Evolutionary conservation across 495 filamentous ascomycete species (phyloP), one percentile per base, ranked within the genome.

Genomic region (Penicillium angulare): DNA sequence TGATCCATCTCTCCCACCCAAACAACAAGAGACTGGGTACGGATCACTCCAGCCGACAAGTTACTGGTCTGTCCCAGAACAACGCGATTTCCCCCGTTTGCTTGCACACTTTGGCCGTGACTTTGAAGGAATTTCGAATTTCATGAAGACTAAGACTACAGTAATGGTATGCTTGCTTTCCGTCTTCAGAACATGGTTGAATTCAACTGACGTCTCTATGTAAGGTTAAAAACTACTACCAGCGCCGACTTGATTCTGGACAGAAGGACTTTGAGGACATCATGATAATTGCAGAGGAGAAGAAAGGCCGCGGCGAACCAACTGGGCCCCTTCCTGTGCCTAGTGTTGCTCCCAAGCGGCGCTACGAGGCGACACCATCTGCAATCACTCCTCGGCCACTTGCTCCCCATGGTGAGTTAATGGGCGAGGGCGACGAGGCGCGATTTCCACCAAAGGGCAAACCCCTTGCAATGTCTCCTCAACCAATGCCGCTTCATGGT

Each of bases 11-110:
- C 42, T 71, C 44, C 17, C 57, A 7, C 48, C 56, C 53, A 61
- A 56, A 35, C 68, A 63, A 46, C 47, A 53, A 21, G 70, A 64
- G 47, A 55, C 61, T 55, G 59, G 68, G 23, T 73, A 80, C 32
- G 75, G 76, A n/a, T 72, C 77, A 5, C 64, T 79, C 47, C 83
- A 83, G 42, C 83, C 90, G 6, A 95, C 90, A 2, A 97, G 93
- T 63, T 98, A 98, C 67, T 98, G 93, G 93, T 97, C 92, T 54
- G 93, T 97, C 21, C 86, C 88, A 2, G 93, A 98, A 65, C 80
- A 86, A 24, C 83, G 74, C 18, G 89, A 97, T 63, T 97, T 98
- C 61, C 84, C 84, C 1, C 78, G 76, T 21, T 70, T 92, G 43
- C 74, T 97, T 35, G 81, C 74, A 39, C 82, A 92, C 48, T 97